Percentiles rank a stretch among this genome's conserved stretches.
Evolutionary conservation across 371 early-diverging fungal genomes (phyloP).

Genomic region (Haplosporangium sp.): DNA sequence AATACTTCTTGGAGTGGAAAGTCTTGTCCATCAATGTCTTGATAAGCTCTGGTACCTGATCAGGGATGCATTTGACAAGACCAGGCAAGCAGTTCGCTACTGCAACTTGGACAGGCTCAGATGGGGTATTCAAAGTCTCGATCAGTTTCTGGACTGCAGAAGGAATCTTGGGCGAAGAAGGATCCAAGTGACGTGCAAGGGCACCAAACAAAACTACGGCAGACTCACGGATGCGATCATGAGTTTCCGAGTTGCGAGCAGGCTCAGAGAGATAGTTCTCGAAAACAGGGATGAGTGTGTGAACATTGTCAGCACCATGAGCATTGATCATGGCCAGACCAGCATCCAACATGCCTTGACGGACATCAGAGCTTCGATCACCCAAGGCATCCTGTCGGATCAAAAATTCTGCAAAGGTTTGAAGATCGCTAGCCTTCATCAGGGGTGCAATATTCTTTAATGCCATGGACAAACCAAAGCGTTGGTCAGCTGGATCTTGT

Average conservation of each 20-base stretch:
- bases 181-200: slow-evolving; percentile 86
- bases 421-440: slow-evolving; percentile 65
- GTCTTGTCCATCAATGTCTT: slow-evolving; percentile 76
- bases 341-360: slow-evolving; percentile 88
- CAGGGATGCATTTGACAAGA: slow-evolving; percentile 80
- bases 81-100: slow-evolving; percentile 95
- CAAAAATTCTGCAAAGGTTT: slow-evolving; percentile 80
- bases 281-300: slow-evolving; percentile 78
- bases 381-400: slow-evolving; percentile 88
- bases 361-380: slow-evolving; percentile 85
- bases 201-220: slow-evolving; percentile 94
- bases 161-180: slow-evolving; percentile 79
- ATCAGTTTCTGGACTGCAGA: slow-evolving; percentile 88
- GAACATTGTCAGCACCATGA: slow-evolving; percentile 79
- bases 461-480: slow-evolving; percentile 84
- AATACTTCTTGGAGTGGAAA: slow-evolving; percentile 84
- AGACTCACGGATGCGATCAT: slow-evolving; percentile 89
- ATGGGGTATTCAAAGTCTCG: slow-evolving; percentile 92
- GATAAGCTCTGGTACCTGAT: slow-evolving; percentile 72
- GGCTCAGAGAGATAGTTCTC: slow-evolving; percentile 80
- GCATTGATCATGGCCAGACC: slow-evolving; percentile 82
- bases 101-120: slow-evolving; percentile 95
- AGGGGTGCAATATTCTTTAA: slow-evolving; percentile 78
- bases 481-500: slow-evolving; percentile 85
- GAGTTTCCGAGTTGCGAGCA: slow-evolving; percentile 68